Conservation (phyloP, 2,329 filamentous ascomycete genomes). For the Aspergillus felis region DNA sequence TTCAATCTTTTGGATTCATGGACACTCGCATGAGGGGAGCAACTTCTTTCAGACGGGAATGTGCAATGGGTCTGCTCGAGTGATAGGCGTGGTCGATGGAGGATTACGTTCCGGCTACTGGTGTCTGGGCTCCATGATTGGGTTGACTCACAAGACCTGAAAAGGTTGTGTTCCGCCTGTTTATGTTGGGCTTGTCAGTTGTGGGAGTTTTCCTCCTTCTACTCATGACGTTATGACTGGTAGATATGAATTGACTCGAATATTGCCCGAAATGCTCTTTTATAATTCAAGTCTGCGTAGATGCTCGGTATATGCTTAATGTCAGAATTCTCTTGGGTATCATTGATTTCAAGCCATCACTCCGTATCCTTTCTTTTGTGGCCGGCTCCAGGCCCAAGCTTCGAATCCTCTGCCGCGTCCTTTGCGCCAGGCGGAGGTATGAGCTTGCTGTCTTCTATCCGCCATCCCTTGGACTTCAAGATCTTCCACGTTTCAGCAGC, state of each 20-base stretch:
- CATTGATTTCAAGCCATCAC: neutral
- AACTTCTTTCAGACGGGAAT: conserved; percentile 4
- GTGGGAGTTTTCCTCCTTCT: conserved; percentile 13
- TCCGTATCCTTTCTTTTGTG: conserved; percentile 19
- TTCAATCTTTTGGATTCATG: neutral
- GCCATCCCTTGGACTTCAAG: conserved; percentile 67
- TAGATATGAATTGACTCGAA: conserved; percentile 25
- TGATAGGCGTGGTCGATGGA: conserved; percentile 12
- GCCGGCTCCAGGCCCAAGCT: conserved; percentile 21
- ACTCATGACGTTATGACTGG: conserved; percentile 31
- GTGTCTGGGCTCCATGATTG: neutral
- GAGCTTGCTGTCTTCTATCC: conserved; percentile 47
- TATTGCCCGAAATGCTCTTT: conserved; percentile 10
- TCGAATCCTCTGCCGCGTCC: conserved; percentile 5
- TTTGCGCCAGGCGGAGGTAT: conserved; percentile 26
- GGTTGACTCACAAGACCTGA: conserved; percentile 6
- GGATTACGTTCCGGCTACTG: conserved; percentile 1
- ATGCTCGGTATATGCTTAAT: neutral
- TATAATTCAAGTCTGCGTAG: neutral
- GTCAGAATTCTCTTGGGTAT: conserved; percentile 1
- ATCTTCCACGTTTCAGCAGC: conserved; percentile 66
- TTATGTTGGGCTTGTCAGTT: conserved; percentile 2
- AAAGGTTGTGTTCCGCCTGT: conserved; percentile 5
- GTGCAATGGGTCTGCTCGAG: conserved; percentile 7
- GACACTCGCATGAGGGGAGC: conserved; percentile 8